Percentiles rank a stretch among this genome's conserved stretches.
Evolutionary conservation across 176 grass and related monocot genomes (phyloP).

Genomic region (Avena insularis): DNA sequence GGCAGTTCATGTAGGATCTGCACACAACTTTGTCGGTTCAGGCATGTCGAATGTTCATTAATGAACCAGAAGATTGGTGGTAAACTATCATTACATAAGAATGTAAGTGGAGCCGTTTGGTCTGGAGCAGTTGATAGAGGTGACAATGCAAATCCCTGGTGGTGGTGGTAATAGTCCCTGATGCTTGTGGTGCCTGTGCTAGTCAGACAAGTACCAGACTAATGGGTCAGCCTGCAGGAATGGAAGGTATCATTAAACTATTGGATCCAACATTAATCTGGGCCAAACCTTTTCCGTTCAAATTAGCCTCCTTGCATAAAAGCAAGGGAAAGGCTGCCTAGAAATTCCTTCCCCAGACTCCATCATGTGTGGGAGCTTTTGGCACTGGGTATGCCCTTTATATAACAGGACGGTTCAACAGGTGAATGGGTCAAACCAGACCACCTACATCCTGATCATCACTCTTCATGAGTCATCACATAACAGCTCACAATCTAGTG

Average conservation of each 20-base stretch:
- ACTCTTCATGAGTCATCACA: neutral
- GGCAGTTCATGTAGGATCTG: neutral
- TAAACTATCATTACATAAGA: neutral
- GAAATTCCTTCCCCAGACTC: neutral
- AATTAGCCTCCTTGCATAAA: neutral
- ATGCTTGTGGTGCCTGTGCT: neutral
- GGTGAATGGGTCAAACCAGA: neutral
- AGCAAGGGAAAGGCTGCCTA: neutral
- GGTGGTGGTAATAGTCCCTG: neutral
- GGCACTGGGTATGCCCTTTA: neutral
- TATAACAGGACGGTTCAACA: neutral
- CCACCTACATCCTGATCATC: neutral
- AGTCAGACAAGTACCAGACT: neutral
- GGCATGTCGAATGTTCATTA: neutral
- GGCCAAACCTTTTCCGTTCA: neutral
- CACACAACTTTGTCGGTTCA: neutral
- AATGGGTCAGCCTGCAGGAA: neutral
- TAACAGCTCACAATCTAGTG: slow-evolving; percentile 12
- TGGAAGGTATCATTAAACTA: neutral
- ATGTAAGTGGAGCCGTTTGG: neutral
- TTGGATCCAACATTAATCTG: neutral
- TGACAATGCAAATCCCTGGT: neutral
- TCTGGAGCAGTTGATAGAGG: neutral
- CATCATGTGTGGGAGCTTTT: neutral
- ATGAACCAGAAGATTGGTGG: neutral